A percentile compares a stretch with the other conserved stretches of the same genome.
phyloP scores from a whole-genome alignment of 2,329 filamentous ascomycete genomes.

The Monascus ruber region DNA sequence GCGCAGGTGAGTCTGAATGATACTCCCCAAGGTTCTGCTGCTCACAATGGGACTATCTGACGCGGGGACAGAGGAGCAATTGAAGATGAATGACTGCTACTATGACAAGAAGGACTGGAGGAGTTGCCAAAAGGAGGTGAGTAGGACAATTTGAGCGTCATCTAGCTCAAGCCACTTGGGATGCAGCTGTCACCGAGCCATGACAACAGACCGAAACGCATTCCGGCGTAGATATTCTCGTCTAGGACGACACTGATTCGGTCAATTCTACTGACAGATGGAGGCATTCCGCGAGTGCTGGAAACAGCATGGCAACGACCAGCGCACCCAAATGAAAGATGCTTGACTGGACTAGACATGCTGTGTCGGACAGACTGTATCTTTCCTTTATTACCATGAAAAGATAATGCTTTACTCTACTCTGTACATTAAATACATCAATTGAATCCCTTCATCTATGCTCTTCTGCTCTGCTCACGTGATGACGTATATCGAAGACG shows the following conservation, averaged over 20 bases:
- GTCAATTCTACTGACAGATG: conserved; percentile 51
- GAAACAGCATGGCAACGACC: conserved; percentile 79
- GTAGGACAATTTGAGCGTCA: conserved; percentile 19
- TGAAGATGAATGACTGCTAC: conserved; percentile 87
- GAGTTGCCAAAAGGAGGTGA: conserved; percentile 73
- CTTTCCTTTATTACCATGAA: too few relatives aligned
- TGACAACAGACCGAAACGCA: neutral
- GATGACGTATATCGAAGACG: too few relatives aligned
- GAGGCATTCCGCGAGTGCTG: conserved; percentile 80
- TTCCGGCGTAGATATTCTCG: neutral
- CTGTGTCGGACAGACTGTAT: too few relatives aligned
- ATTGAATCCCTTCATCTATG: neutral
- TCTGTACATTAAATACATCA: too few relatives aligned
- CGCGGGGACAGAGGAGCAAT: conserved; percentile 60
- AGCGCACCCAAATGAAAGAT: conserved; percentile 68
- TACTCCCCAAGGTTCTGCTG: neutral
- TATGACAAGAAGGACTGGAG: conserved; percentile 96
- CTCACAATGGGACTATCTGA: neutral
- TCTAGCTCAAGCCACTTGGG: neutral
- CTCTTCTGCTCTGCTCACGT: neutral
- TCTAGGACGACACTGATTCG: too few relatives aligned
- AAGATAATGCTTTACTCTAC: too few relatives aligned
- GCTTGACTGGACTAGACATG: conserved; percentile 23
- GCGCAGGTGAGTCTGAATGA: conserved; percentile 53
- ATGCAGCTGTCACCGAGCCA: neutral